Evolutionary conservation across 2,329 filamentous ascomycete genomes (phyloP), one percentile per base, ranked within the genome.

Genomic region (Penicillium vulpinum): DNA sequence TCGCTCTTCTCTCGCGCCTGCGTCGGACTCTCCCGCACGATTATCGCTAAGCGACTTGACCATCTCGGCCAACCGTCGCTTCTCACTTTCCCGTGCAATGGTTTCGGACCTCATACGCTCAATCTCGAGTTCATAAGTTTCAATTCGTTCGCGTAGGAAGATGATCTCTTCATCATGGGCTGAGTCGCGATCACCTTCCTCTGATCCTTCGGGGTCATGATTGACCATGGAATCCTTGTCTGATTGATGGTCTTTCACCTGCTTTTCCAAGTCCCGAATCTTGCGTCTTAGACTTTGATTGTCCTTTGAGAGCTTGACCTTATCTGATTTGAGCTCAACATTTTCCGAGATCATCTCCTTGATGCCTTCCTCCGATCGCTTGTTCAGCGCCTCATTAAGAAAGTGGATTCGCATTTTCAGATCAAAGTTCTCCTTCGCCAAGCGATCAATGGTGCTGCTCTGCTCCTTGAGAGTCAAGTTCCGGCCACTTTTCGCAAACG

Each of bases 321-420:
- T 85, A 59, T 90, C 91, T 0, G 93, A 96, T 75, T 95, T 94
- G 47, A 97, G 83, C 71, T 97, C 92, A 5, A 97, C 93, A 67
- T 97, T 99, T 75, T 97, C 93, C 43, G 91, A 92, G 67, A 97
- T 96, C 88, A 97, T 95, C 73, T 97, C 93, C 77, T 96, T 96
- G 72, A 99, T 88, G 62, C 92, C 92, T 76, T 97, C 93, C 72
- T 97, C 93, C 1, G 92, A 97, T 40, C 95, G 84, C 70, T 93
- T 94, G 74, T 96, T 92, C 21, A 99, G 79, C 2, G 93, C 89
- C 73, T 97, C 91, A 68, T 93, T 95, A 47, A 99, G 83, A 70
- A 97, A 99, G 81, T 97, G 95, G 62, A 97, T 94, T 73, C 96
- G 95, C 75, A 97, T 87, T 76, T 97, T 97, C 54, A 97, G 79